These are phyloP conservation scores for Tricholoma terreum DNA, from an alignment of 768 basidiomycete species.

Conservation along the genomic window DNA sequence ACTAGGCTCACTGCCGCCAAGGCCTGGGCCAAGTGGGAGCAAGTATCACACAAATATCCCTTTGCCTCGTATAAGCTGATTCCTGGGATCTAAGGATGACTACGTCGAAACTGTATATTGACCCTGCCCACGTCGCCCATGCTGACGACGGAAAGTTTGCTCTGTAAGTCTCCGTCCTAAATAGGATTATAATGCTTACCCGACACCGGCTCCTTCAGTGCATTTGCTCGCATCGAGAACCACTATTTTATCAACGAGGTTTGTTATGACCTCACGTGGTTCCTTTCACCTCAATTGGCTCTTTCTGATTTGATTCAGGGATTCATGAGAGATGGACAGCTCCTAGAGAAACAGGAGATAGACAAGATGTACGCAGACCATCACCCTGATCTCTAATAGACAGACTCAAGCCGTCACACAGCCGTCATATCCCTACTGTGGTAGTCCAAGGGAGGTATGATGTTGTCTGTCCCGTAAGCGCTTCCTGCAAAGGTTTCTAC, in stretches of 20 bases:
- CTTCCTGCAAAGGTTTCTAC: neutral
- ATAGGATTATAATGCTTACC: neutral
- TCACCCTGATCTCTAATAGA: neutral
- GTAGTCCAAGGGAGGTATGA: constrained; percentile 89
- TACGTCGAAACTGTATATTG: constrained; percentile 72
- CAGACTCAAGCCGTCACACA: constrained; percentile 21
- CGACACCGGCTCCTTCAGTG: constrained; percentile 38
- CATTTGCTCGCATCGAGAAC: constrained; percentile 87
- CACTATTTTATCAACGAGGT: constrained; percentile 88
- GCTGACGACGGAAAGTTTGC: constrained; percentile 76
- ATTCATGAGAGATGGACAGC: constrained; percentile 86
- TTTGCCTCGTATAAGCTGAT: neutral
- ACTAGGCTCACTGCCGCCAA: constrained; percentile 67
- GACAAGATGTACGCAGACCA: constrained; percentile 70
- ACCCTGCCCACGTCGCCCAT: constrained; percentile 62
- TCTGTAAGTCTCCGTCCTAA: constrained; percentile 44
- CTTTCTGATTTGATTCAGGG: constrained; percentile 51
- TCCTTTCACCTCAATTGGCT: neutral
- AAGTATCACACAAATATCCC: constrained; percentile 27
- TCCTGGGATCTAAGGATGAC: constrained; percentile 57
- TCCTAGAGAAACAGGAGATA: constrained; percentile 79
- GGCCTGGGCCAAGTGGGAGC: constrained; percentile 93
- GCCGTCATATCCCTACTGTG: constrained; percentile 83
- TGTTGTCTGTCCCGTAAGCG: constrained; percentile 76
- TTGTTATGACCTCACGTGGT: constrained; percentile 14